Evolutionary conservation across 768 basidiomycete genomes (phyloP), one percentile per base, ranked within the genome.

Genomic region (Imleria badia): DNA sequence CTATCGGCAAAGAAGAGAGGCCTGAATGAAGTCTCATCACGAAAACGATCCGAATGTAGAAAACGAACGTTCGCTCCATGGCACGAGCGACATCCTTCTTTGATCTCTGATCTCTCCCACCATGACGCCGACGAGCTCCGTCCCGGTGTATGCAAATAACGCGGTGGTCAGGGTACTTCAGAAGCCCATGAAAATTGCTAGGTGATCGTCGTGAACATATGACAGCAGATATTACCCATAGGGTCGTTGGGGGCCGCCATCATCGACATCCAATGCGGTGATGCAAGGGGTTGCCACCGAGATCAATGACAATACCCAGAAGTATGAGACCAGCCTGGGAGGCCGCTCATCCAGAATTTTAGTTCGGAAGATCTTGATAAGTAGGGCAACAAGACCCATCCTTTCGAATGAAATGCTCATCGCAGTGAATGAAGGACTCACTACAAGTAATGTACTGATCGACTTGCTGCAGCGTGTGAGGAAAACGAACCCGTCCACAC

Each of bases 21-120:
- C 58, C 48, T 36, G 33, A 33, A 20, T 1, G 10, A 12, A 19
- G 7, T 26, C 22, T 82, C 62, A 91, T 86, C 22, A 87, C 82
- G 58, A 88, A 86, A 6, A 91, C 83, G 13, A 82, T 79, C 20
- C 83, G 82, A 42, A 89, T 79, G 64, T 89, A 91, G 78, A 91
- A 82, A 41, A 84, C 80, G 71, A 86, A 87, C 29, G 83, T 88
- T 60, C 81, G 72, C 50, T 77, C 70, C 45, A 87, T 86, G n/a
- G 85, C 87, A 54, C 77, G 79, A 2, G 89, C 87, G 57, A 92
- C 86, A 44, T 85, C 87, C 66, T 80, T 81, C 55, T 87, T 75
- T 33, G 88, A 89, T 69, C 90, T 86, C 65, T 79, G 12, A 84
- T 84, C 74, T 83, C 67, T 41, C 71, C 67, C n/a, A 74, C 81